phyloP scores from a whole-genome alignment of 805 yeast species.

The Saturnispora diversa region DNA sequence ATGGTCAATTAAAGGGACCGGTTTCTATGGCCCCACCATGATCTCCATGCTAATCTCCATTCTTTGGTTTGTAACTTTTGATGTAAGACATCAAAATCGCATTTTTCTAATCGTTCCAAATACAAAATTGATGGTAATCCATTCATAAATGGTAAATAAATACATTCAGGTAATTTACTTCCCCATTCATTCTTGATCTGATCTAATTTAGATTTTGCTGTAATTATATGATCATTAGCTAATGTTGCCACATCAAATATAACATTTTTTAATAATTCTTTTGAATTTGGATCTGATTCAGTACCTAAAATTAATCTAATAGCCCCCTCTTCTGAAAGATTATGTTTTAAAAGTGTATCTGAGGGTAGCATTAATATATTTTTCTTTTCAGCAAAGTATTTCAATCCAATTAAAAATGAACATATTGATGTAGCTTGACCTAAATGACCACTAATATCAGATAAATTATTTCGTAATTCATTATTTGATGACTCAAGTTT shows the following conservation, averaged over 20 bases:
- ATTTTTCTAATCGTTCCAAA: constrained; percentile 49
- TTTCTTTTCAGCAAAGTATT: constrained; percentile 45
- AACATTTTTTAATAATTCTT: constrained; percentile 41
- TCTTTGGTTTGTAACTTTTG: constrained; percentile 41
- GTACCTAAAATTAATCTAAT: constrained; percentile 42
- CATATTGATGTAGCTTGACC: constrained; percentile 78
- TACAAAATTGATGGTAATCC: constrained; percentile 60
- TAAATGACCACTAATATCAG: constrained; percentile 66
- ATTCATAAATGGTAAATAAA: constrained; percentile 60
- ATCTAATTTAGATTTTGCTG: constrained; percentile 52
- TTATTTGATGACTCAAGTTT: constrained; percentile 41
- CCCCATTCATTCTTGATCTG: constrained; percentile 29
- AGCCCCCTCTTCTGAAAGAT: constrained; percentile 57
- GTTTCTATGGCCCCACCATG: constrained; percentile 38
- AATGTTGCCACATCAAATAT: constrained; percentile 61
- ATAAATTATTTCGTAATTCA: constrained; percentile 28
- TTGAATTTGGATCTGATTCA: constrained; percentile 22
- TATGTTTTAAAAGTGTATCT: constrained; percentile 45
- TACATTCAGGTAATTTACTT: constrained; percentile 47
- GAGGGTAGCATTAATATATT: constrained; percentile 54
- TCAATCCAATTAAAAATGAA: constrained; percentile 50
- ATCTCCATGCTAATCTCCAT: constrained; percentile 59
- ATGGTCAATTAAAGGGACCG: not conserved
- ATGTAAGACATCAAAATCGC: constrained; percentile 54
- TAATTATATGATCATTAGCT: constrained; percentile 72